Base-by-base conservation (phyloP, 2,329 filamentous ascomycete species). In the Ophiostoma perfectum region DNA sequence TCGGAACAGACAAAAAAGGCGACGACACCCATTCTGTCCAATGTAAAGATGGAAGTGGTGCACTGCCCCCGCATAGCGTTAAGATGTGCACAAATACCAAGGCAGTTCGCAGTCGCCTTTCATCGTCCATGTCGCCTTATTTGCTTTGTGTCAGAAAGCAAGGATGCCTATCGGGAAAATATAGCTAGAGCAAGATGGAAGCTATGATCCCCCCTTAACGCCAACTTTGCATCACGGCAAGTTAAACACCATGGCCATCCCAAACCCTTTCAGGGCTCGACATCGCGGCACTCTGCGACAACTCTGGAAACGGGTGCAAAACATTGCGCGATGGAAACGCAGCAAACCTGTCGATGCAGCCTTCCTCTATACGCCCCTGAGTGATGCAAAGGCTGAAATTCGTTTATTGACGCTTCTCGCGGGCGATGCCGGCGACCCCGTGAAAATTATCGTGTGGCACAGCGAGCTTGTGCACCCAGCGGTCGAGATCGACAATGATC, bases 71-170 rank as follows among this genome's bases (percentile, higher is more conserved):
- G 5, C 27, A 27, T 27, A 27, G 27, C 5, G 14, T 36, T 9
- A 36, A 55, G 49, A 55, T 55, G 49, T 55, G 49, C 49, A 55
- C 49, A 55, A 27, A n/a, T 52, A 55, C n/a, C 27, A 11, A 55
- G 49, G 49, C 49, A 4, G 18, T 4, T 55, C 49, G n/a, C n/a
- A 27, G 2, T 27, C 4, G 27, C 9, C 6, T 12, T 4, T 27
- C 49, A 55, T 18, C n/a, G 7, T 14, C 18, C 4, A 12, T 3
- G 27, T n/a, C n/a, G 18, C 49, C n/a, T 55, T 55, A 9, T 55
- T 18, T 18, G 49, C 49, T 18, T 55, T 27, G 4, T 55, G 0
- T 55, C 12, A 1, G 14, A 5, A 3, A 14, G 9, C 12, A 6
- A 8, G 14, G 47, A 4, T 52, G 47, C n/a, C 47, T n/a, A 5